Conservation (phyloP, 1,284 basidiomycete species). For the Apiotrichum porosum region DNA sequence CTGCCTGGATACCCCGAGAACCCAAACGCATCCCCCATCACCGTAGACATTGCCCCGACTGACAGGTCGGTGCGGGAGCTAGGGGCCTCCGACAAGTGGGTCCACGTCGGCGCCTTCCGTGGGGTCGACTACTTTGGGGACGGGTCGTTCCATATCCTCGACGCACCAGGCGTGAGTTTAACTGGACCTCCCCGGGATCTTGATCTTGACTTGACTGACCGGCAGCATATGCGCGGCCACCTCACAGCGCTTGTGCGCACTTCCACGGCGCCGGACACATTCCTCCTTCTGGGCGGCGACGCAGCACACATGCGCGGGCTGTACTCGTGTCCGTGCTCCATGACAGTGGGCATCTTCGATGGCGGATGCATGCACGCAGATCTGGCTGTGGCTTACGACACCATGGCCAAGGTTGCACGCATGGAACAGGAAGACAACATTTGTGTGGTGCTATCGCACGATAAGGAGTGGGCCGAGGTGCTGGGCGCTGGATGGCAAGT, state of each 20-base stretch:
- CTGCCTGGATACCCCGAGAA: slow-evolving; percentile 15
- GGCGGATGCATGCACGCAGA: slow-evolving; percentile 16
- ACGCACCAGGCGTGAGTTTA: slow-evolving; percentile 10
- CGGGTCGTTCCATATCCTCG: slow-evolving; percentile 16
- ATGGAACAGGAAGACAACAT: slow-evolving; percentile 20
- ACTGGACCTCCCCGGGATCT: no score
- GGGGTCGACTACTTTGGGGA: slow-evolving; percentile 20
- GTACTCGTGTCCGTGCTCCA: slow-evolving; percentile 3
- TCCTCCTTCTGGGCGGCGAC: slow-evolving; percentile 17
- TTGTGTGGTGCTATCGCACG: slow-evolving; percentile 13
- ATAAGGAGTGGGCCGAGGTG: slow-evolving; percentile 17
- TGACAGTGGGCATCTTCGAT: no score
- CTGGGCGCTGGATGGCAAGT: slow-evolving; percentile 15
- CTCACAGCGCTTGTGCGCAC: slow-evolving; percentile 16
- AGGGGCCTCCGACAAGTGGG: slow-evolving; percentile 3
- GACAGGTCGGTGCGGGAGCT: slow-evolving; percentile 12
- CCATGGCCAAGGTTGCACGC: slow-evolving; percentile 15
- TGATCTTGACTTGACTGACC: no score
- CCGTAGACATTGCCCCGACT: slow-evolving; percentile 8
- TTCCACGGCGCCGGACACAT: slow-evolving; percentile 9
- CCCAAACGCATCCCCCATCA: slow-evolving; percentile 6
- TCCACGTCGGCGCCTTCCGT: slow-evolving; percentile 5
- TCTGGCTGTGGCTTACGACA: slow-evolving; percentile 11
- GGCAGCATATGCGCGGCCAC: slow-evolving; percentile 16
- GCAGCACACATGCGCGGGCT: slow-evolving; percentile 6